Evolutionary conservation across 805 yeast species (phyloP), one percentile per base, ranked within the genome.

Genomic region (Candida odintsovae): DNA sequence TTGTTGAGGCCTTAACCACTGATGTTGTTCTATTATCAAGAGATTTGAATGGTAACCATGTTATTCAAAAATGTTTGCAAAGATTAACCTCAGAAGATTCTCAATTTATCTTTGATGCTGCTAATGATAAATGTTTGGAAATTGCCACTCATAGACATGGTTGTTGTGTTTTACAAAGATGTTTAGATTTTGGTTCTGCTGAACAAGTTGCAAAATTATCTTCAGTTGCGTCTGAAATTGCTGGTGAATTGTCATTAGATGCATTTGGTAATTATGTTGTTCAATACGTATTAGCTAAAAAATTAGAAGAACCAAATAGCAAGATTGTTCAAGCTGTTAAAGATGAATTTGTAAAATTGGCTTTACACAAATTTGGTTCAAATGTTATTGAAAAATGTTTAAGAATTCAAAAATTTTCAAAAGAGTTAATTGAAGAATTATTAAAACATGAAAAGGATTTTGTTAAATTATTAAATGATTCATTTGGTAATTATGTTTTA

Each of bases 211-310:
- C 73, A 52, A 80, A 77, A 49, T 72, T 94, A 46, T 82, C 89
- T 21, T 62, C 73, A 23, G 78, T 77, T 51, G 83, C 92, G 40
- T 86, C 94, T 19, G 73, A 73, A 43, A 73, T 82, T 58, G 81
- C 95, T 35, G 75, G 82, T 41, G 74, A 73, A 33, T 73, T 94
- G 44, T 82, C 95, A 16, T 73, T 86, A 47, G 97, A 94, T 66
- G 97, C 97, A 13, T 94, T 86, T 69, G 99, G 99, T 31, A 94
- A 94, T 65, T 94, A 94, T 65, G 98, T 94, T 43, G 90, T 94
- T 43, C 99, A 94, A 67, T 92, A 94, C 60, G 95, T 94, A 20
- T 70, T 86, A 52, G 69, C 76, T 3, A 70, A 79, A 44, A 56
- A 60, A n/a, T 52, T 56, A 6, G 60, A 58, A 19, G 64, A 62